These are phyloP conservation scores for Cladorrhinum samala DNA, from an alignment of 495 filamentous ascomycete species.

Conservation along the genomic window DNA sequence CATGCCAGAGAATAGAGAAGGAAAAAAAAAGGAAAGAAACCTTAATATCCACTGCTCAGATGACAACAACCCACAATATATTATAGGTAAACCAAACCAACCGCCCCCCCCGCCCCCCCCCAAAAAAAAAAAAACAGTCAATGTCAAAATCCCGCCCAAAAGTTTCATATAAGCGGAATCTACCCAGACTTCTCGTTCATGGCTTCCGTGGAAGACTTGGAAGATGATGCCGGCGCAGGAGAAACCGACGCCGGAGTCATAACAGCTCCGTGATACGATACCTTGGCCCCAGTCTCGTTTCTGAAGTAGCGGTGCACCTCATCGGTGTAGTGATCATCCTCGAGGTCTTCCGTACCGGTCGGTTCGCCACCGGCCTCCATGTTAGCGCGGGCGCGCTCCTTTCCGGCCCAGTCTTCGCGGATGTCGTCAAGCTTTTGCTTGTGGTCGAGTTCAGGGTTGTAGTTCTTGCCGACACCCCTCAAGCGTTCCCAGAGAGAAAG, in stretches of 20 bases:
- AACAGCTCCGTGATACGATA: background rate
- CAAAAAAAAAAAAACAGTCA: too few relatives aligned
- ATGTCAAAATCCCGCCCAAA: too few relatives aligned
- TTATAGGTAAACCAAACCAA: too few relatives aligned
- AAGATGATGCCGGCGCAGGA: background rate
- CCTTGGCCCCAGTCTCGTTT: constrained; percentile 12
- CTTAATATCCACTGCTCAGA: background rate
- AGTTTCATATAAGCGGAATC: too few relatives aligned
- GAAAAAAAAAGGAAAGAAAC: background rate
- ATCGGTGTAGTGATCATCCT: constrained; percentile 37
- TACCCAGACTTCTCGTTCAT: background rate
- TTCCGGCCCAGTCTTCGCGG: constrained; percentile 41
- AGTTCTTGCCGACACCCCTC: constrained; percentile 63
- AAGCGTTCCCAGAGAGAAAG: constrained; percentile 75
- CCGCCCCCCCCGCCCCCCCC: too few relatives aligned
- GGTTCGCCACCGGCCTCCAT: constrained; percentile 21
- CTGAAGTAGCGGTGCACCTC: constrained; percentile 40
- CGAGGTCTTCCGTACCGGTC: constrained; percentile 18
- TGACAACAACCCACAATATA: too few relatives aligned
- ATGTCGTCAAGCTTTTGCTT: constrained; percentile 75
- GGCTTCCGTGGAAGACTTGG: background rate
- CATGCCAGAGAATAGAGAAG: background rate
- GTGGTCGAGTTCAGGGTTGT: constrained; percentile 72
- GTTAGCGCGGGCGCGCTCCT: constrained; percentile 24
- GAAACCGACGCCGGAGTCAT: background rate